Conservation (phyloP, 139 green algal genomes). For the Picochlorum sp. region DNA sequence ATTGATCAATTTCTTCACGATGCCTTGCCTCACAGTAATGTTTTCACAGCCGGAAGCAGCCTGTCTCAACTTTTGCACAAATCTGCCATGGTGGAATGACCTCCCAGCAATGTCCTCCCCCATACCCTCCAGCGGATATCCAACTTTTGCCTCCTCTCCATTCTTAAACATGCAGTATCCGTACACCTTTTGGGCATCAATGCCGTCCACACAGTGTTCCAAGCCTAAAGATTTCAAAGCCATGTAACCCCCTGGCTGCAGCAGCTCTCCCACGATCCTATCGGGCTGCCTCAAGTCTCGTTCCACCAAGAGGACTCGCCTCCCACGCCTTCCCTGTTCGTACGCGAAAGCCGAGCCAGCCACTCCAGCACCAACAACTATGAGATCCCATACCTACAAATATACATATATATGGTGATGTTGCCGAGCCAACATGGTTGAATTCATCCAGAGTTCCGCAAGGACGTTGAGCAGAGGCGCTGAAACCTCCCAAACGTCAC, state of each 20-base stretch:
- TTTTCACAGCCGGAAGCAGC: conserved; percentile 36
- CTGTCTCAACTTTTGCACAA: conserved; percentile 81
- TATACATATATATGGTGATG: too few relatives aligned
- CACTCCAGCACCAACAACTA: conserved; percentile 91
- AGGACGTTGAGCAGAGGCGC: too few relatives aligned
- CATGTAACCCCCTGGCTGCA: conserved; percentile 93
- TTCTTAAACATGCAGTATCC: conserved; percentile 94
- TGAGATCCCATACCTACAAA: conserved; percentile 75
- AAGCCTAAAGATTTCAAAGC: conserved; percentile 87
- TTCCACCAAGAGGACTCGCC: conserved; percentile 85
- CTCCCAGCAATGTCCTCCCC: conserved; percentile 73
- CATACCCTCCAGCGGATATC: conserved; percentile 75
- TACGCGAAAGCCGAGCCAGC: conserved; percentile 83
- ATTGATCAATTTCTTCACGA: conserved; percentile 61
- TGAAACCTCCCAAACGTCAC: too few relatives aligned
- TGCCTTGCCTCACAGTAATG: conserved; percentile 66
- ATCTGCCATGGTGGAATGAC: conserved; percentile 92
- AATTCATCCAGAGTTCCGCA: too few relatives aligned
- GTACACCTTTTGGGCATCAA: conserved; percentile 86
- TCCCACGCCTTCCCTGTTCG: conserved; percentile 57
- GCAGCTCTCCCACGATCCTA: conserved; percentile 97
- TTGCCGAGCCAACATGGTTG: too few relatives aligned
- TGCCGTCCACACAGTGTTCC: conserved; percentile 64
- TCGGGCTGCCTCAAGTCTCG: conserved; percentile 86
- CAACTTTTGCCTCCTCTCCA: conserved; percentile 56